A percentile compares a stretch with the other conserved stretches of the same genome.
These are phyloP conservation scores for Pogostemon cablin DNA, from an alignment of 257 asterid genomes.

Conservation along the genomic window DNA sequence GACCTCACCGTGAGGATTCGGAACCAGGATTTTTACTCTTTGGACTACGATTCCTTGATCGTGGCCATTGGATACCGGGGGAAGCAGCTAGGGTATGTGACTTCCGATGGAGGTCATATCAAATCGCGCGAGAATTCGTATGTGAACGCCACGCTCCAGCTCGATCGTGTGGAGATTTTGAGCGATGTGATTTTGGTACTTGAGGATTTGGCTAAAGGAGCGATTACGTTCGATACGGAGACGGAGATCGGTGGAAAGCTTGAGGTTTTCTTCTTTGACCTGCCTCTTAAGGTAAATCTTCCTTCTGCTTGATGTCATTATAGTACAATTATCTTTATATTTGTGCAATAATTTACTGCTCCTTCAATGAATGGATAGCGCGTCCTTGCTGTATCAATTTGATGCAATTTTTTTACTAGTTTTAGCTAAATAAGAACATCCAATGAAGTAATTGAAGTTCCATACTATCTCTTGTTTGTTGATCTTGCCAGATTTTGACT, in stretches of 20 bases:
- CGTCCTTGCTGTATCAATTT: neutral
- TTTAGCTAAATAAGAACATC: neutral
- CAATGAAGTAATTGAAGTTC: constrained; percentile 1
- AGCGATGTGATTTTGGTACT: constrained; percentile 61
- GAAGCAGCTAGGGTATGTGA: constrained; percentile 63
- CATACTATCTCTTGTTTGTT: neutral
- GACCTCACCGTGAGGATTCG: constrained; percentile 61
- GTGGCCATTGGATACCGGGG: constrained; percentile 75
- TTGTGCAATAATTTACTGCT: neutral
- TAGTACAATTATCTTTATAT: neutral
- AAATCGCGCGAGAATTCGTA: constrained; percentile 64
- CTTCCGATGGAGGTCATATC: constrained; percentile 59
- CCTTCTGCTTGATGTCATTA: neutral
- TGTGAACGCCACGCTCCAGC: constrained; percentile 74
- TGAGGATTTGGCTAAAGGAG: constrained; percentile 74
- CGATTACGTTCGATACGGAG: constrained; percentile 65
- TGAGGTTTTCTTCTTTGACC: constrained; percentile 48
- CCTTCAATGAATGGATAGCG: neutral
- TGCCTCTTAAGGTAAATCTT: constrained; percentile 69
- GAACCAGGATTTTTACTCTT: constrained; percentile 67
- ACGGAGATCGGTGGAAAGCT: constrained; percentile 66
- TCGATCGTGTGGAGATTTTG: constrained; percentile 62
- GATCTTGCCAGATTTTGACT: neutral
- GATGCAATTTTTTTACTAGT: neutral
- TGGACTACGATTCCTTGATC: constrained; percentile 53